phyloP scores from a whole-genome alignment of 2,329 filamentous ascomycete species.

The Venturia nashicola region DNA sequence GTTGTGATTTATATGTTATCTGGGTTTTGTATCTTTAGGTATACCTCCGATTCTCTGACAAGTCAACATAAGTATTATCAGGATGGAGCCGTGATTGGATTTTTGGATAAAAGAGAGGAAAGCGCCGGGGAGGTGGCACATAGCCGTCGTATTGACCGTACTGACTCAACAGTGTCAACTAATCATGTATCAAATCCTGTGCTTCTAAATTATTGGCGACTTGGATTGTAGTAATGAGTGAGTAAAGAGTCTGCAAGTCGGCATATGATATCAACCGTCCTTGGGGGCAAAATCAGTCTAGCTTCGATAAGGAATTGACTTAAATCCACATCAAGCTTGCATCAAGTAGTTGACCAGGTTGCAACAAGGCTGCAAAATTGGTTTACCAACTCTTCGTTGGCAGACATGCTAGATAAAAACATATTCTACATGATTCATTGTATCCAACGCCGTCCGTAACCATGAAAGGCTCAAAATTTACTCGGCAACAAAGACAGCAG shows the following conservation, averaged over 20 bases:
- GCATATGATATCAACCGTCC: no score
- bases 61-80: no score
- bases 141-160: background rate
- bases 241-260: no score
- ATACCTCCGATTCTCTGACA: no score
- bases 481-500: conserved; percentile 89
- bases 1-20: no score
- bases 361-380: background rate
- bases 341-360: no score
- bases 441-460: background rate
- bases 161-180: background rate
- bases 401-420: background rate
- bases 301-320: no score
- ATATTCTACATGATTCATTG: background rate
- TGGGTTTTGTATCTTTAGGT: no score
- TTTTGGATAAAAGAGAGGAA: background rate
- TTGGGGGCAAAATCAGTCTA: no score
- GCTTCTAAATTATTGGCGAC: background rate
- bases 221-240: no score
- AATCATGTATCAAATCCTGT: background rate
- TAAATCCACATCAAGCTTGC: no score
- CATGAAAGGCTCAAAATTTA: conserved; percentile 32
- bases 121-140: background rate
- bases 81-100: background rate
- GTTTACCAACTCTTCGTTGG: background rate